Evolutionary conservation across 495 filamentous ascomycete genomes (phyloP), one percentile per base, ranked within the genome.

Genomic region (Neohortaea acidophila): DNA sequence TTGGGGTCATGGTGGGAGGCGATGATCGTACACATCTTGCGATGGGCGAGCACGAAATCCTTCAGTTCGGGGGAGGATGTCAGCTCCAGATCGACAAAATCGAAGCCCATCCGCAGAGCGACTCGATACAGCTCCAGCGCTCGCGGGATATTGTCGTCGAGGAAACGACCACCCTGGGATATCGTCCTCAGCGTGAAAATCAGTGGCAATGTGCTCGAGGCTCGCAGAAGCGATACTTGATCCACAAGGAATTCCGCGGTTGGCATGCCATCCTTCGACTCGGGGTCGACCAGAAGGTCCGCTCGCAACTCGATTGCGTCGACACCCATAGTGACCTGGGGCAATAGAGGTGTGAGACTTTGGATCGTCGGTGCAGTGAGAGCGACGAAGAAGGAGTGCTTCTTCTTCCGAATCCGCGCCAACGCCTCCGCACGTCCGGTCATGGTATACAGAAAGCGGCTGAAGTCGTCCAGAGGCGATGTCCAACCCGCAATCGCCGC

Each of bases 221-320:
- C 75, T 33, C 85, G 73, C 9, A 96, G 69, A 36, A 86, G 67
- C 2, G 87, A 75, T 20, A 96, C 65, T 49, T 96, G 85, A 30
- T 77, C 73, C 23, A 75, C 69, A 21, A 96, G 70, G 43, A 77
- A 94, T 39, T 92, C 82, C 9, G 69, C 45, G 0, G 72, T 67
- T 12, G 80, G 77, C 26, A 77, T 61, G 1, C 69, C 70, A 33
- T 68, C 63, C 26, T 58, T 51, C 0, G 68, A 67, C 8, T 68
- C 58, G 13, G 78, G 74, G 46, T 94, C 85, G 49, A 81, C 65
- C 15, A 99, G 66, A 20, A 99, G 61, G 60, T 99, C 89, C n/a
- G 93, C 84, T 3, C 89, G 74, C 38, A 96, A 53, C 59, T 99
- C 89, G 6, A 96, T 79, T 12, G 91, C 91, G 59, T 99, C 89